Conservation (phyloP, 1,284 basidiomycete species). For the Psilocybe mexicana region DNA sequence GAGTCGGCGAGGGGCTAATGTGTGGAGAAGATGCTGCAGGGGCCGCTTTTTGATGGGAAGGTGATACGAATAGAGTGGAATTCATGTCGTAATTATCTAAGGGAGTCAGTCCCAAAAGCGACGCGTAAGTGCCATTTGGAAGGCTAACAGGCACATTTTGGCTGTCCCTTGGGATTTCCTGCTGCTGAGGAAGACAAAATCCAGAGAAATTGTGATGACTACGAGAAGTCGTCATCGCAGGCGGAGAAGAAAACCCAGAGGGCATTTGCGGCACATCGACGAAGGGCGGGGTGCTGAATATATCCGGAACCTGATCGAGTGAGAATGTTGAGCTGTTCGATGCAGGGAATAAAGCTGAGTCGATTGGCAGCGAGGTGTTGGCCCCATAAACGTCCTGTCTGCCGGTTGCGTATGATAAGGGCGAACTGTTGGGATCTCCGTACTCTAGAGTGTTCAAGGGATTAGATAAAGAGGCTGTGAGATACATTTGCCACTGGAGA, state of each 20-base stretch:
- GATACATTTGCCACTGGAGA: constrained; percentile 21
- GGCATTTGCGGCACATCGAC: neutral
- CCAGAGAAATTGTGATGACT: neutral
- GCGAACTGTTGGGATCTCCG: neutral
- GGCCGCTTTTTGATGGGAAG: neutral
- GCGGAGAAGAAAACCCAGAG: neutral
- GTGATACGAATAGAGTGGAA: neutral
- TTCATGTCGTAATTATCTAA: neutral
- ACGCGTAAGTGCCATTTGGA: constrained; percentile 13
- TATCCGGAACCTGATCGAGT: neutral
- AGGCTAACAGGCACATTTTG: neutral
- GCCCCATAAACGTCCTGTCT: neutral
- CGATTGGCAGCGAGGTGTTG: neutral
- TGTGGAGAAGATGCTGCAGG: constrained; percentile 2
- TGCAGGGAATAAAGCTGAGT: constrained; percentile 1
- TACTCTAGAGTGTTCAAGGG: constrained; percentile 14
- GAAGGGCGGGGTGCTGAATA: neutral
- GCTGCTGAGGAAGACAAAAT: neutral
- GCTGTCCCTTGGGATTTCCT: neutral
- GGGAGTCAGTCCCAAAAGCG: constrained; percentile 8
- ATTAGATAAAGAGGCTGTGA: constrained; percentile 16
- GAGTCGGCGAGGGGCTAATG: neutral
- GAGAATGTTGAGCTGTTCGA: neutral
- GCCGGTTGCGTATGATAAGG: neutral
- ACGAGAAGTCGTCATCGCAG: neutral